Percentiles rank a stretch among this genome's conserved stretches.
Evolutionary conservation across 176 grass and related monocot species (phyloP).

Genomic region (Tillandsia leiboldiana): DNA sequence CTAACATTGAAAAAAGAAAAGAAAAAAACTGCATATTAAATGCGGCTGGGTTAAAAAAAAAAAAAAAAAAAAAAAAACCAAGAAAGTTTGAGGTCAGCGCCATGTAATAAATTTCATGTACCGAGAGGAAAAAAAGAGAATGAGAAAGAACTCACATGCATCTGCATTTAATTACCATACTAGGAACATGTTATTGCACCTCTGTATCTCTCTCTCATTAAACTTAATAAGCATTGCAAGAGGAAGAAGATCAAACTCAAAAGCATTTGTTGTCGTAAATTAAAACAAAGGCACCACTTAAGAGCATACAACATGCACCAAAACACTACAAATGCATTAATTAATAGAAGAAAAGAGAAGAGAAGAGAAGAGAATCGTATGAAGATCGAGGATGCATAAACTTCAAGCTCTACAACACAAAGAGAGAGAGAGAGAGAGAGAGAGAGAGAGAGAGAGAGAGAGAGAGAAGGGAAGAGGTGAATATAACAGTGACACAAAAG

Average conservation of each 20-base stretch:
- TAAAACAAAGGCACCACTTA: too few species aligned
- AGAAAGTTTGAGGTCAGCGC: constrained; percentile 15
- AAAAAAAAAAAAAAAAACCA: background rate
- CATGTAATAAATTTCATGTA: background rate
- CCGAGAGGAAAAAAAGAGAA: background rate
- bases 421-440: background rate
- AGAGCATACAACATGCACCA: too few species aligned
- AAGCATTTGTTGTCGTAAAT: too few species aligned
- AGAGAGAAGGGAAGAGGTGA: background rate
- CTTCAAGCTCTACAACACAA: too few species aligned
- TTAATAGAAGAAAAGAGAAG: too few species aligned
- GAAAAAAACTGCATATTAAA: constrained; percentile 8
- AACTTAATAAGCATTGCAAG: too few species aligned
- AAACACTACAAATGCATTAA: too few species aligned
- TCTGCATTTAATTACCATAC: background rate
- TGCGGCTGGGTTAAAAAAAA: background rate
- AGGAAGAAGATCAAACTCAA: too few species aligned
- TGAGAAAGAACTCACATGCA: background rate
- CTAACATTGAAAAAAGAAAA: background rate
- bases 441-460: background rate
- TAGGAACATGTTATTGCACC: background rate
- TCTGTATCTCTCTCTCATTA: background rate
- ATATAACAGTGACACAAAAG: background rate
- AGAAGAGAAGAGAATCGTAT: too few species aligned
- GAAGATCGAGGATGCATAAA: too few species aligned